phyloP scores from a whole-genome alignment of 352 stramenopile genomes.

The Halophytophthora batemanensis region DNA sequence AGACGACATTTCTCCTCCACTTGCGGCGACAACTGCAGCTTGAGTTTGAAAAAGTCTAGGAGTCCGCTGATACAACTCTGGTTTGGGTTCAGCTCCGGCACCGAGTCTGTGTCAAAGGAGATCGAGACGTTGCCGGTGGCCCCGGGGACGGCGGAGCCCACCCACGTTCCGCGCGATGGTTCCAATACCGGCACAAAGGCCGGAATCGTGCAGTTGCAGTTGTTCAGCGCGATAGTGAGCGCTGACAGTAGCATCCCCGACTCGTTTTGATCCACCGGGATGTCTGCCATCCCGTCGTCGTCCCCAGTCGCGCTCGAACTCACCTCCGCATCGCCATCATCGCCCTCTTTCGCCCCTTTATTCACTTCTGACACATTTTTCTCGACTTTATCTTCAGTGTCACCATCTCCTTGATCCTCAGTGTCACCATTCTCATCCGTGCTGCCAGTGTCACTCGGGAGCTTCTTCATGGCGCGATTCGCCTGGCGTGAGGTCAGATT shows the following conservation, averaged over 20 bases:
- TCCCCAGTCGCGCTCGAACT: neutral
- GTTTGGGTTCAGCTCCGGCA: conserved; percentile 65
- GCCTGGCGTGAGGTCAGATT: neutral
- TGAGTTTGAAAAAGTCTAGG: conserved; percentile 81
- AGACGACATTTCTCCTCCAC: conserved; percentile 62
- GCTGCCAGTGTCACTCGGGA: no score
- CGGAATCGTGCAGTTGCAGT: conserved; percentile 81
- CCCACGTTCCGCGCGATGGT: conserved; percentile 51
- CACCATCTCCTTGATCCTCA: neutral
- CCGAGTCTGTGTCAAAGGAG: conserved; percentile 71
- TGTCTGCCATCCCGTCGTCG: conserved; percentile 32
- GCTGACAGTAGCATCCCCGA: conserved; percentile 61
- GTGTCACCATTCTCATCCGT: neutral
- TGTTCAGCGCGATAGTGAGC: conserved; percentile 68
- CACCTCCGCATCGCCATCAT: neutral
- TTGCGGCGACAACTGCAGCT: conserved; percentile 61
- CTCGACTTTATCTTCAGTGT: neutral
- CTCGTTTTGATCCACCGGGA: conserved; percentile 62
- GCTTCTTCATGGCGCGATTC: neutral
- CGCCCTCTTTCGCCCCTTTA: no score
- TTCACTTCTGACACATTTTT: neutral
- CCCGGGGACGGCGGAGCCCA: conserved; percentile 65
- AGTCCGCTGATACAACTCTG: conserved; percentile 79
- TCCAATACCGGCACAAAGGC: conserved; percentile 68
- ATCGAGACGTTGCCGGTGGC: conserved; percentile 73